Evolutionary conservation across 1,139 yeast genomes (phyloP).

Genomic region (Keqinozyma sinolaborantium): DNA sequence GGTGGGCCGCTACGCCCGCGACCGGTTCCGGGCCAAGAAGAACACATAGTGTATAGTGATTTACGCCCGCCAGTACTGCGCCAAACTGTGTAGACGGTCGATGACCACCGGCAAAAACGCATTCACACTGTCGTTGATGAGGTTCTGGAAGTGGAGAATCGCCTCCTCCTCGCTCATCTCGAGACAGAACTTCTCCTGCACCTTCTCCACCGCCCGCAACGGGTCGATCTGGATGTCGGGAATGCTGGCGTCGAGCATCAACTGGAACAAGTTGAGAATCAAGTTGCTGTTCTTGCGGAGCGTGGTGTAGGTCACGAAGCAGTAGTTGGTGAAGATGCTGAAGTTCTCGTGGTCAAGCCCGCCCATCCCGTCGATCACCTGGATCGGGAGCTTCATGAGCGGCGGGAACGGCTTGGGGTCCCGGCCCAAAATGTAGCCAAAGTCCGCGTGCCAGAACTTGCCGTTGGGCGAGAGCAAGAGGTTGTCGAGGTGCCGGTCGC

Average conservation of each 20-base stretch:
- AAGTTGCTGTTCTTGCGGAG: constrained; percentile 85
- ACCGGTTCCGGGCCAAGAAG: constrained; percentile 17
- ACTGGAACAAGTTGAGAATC: constrained; percentile 84
- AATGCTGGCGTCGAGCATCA: constrained; percentile 91
- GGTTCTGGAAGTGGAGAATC: constrained; percentile 85
- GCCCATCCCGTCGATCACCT: constrained; percentile 97
- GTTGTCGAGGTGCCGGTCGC: constrained; percentile 95
- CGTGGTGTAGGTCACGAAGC: constrained; percentile 92
- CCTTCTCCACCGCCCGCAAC: constrained; percentile 77
- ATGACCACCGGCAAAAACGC: constrained; percentile 94
- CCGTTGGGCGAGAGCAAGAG: constrained; percentile 71
- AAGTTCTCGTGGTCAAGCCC: constrained; percentile 85
- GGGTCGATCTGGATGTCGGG: constrained; percentile 82
- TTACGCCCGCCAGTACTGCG: constrained; percentile 95
- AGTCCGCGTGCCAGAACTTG: constrained; percentile 94
- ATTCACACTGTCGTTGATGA: constrained; percentile 90
- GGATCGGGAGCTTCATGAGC: constrained; percentile 94
- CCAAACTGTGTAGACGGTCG: constrained; percentile 89
- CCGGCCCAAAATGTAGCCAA: constrained; percentile 92
- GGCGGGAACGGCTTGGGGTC: constrained; percentile 99
- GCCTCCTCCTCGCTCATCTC: constrained; percentile 97
- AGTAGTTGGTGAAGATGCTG: constrained; percentile 82
- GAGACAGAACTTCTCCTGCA: constrained; percentile 88
- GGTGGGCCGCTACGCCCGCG: constrained; percentile 15
- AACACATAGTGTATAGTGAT: background rate